phyloP scores from a whole-genome alignment of 768 basidiomycete genomes.

The Mrakia frigida region DNA sequence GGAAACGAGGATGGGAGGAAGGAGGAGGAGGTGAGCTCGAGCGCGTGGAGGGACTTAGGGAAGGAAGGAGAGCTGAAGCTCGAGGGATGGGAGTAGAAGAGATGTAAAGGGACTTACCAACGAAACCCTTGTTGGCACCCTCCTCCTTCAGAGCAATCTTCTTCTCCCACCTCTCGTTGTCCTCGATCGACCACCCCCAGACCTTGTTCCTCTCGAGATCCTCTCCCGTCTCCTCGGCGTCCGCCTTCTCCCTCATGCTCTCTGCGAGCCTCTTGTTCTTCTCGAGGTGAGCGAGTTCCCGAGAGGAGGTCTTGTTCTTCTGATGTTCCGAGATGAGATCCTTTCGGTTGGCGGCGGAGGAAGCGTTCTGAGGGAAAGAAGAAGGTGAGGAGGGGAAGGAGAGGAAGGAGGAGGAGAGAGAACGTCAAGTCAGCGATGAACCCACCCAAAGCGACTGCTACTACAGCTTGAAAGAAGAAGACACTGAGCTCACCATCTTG shows the following conservation, averaged over 20 bases:
- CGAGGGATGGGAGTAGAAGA: background rate
- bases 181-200: constrained; percentile 92
- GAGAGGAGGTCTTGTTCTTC: constrained; percentile 65
- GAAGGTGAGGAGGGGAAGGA: background rate
- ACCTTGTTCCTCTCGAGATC: constrained; percentile 85
- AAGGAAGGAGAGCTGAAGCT: background rate
- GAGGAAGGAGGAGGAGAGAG: background rate
- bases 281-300: constrained; percentile 78
- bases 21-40: background rate
- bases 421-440: background rate
- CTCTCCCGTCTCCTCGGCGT: constrained; percentile 28
- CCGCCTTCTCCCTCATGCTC: constrained; percentile 67
- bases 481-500: constrained; percentile 62
- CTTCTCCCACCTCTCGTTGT: constrained; percentile 91
- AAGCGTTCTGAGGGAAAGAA: constrained; percentile 55
- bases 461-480: background rate
- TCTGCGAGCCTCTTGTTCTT: constrained; percentile 87
- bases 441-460: background rate
- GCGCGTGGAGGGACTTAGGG: background rate
- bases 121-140: constrained; percentile 83
- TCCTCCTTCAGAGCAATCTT: constrained; percentile 69
- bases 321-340: constrained; percentile 81
- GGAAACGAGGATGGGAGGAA: background rate
- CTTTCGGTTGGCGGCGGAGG: constrained; percentile 74
- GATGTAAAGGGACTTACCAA: constrained; percentile 57